These are phyloP conservation scores for Periconia sp. DNA, from an alignment of 2,329 filamentous ascomycete species.

Conservation along the genomic window DNA sequence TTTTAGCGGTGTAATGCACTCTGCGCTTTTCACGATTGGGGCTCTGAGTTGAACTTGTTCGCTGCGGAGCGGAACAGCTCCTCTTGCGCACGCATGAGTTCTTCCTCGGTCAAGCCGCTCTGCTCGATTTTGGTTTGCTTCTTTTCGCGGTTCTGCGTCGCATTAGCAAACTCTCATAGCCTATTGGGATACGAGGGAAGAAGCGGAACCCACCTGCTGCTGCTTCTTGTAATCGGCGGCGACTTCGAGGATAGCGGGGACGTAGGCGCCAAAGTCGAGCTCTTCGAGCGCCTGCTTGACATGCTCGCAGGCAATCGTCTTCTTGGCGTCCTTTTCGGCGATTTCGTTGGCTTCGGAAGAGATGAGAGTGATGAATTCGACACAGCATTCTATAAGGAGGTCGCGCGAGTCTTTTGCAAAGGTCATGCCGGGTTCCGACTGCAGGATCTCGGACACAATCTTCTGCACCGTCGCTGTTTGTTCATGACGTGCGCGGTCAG, in stretches of 20 bases:
- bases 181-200: background rate
- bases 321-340: conserved; percentile 97
- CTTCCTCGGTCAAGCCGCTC: conserved; percentile 87
- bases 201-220: conserved; percentile 69
- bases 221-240: conserved; percentile 90
- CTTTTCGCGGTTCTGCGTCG: conserved; percentile 80
- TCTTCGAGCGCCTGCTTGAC: conserved; percentile 93
- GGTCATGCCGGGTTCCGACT: conserved; percentile 72
- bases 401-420: conserved; percentile 96
- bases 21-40: conserved; percentile 33
- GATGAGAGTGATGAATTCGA: conserved; percentile 97
- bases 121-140: conserved; percentile 97
- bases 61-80: conserved; percentile 85
- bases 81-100: conserved; percentile 84
- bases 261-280: conserved; percentile 89
- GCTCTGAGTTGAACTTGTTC: conserved; percentile 65
- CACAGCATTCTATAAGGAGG: conserved; percentile 95
- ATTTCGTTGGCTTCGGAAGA: conserved; percentile 99
- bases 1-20: too few relatives aligned
- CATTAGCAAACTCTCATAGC: conserved; percentile 11
- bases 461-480: conserved; percentile 67
- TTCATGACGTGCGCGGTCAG: background rate
- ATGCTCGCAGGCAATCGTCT: conserved; percentile 97
- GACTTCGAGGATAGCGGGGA: conserved; percentile 81
- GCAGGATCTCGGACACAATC: conserved; percentile 93